These are phyloP conservation scores for Cytospora leucostoma DNA, from an alignment of 2,329 filamentous ascomycete genomes.

Conservation along the genomic window DNA sequence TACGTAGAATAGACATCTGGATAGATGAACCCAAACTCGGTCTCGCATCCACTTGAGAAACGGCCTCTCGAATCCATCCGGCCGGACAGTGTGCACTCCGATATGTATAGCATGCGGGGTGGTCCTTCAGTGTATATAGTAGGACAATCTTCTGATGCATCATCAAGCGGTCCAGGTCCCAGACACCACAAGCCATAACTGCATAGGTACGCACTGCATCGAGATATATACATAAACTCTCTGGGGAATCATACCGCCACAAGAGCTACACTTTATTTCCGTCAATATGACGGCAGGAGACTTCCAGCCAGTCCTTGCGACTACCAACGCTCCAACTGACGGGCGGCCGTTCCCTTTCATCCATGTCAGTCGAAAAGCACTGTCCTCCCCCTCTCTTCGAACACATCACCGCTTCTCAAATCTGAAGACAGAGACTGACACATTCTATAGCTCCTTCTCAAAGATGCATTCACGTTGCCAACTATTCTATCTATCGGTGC, in stretches of 20 bases:
- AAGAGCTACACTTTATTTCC: neutral
- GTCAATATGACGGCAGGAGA: constrained; percentile 16
- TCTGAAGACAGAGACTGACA: neutral
- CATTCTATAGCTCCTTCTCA: constrained; percentile 16
- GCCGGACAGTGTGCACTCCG: neutral
- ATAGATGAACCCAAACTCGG: neutral
- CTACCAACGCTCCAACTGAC: constrained; percentile 3
- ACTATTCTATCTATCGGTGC: constrained; percentile 26
- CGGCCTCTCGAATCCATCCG: neutral
- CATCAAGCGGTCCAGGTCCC: neutral
- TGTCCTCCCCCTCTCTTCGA: neutral
- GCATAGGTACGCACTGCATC: neutral
- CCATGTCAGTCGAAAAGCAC: neutral
- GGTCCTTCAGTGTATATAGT: neutral
- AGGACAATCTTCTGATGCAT: neutral
- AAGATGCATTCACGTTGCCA: constrained; percentile 23
- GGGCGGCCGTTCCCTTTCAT: neutral
- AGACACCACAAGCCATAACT: neutral
- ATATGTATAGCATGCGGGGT: neutral
- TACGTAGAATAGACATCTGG: neutral
- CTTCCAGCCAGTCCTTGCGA: constrained; percentile 17
- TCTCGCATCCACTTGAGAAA: neutral
- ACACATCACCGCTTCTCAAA: no score
- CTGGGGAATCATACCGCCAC: neutral
- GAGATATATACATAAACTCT: neutral